Conservation (phyloP, 2,329 filamentous ascomycete genomes). For the Verruconis gallopava region DNA sequence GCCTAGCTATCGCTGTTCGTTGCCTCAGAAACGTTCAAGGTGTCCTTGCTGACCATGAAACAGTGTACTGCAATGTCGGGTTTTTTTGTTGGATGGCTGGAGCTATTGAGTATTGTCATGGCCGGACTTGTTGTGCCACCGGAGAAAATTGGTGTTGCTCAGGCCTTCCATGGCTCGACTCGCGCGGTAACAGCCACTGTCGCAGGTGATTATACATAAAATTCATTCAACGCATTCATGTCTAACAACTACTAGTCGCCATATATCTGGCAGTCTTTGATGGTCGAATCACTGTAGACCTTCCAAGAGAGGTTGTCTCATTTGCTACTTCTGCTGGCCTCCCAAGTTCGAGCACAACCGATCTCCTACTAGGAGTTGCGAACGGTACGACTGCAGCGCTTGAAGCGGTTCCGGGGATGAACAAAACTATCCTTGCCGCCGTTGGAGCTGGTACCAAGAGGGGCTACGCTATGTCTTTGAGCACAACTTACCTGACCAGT, state of each 20-base stretch:
- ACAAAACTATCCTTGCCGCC: background rate
- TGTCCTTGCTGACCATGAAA: too few species aligned
- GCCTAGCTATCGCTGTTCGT: too few species aligned
- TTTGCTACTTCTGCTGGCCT: slow-evolving; percentile 16
- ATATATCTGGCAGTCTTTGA: slow-evolving; percentile 23
- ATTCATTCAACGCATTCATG: too few species aligned
- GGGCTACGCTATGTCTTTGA: background rate
- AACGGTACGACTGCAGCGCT: slow-evolving; percentile 15
- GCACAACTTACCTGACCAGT: background rate
- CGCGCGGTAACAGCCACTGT: background rate
- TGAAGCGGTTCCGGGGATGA: slow-evolving; percentile 13
- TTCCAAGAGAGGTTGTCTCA: slow-evolving; percentile 17
- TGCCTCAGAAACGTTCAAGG: too few species aligned
- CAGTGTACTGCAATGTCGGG: too few species aligned
- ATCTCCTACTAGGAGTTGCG: slow-evolving; percentile 12
- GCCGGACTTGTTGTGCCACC: background rate
- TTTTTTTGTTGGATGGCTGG: slow-evolving; percentile 26
- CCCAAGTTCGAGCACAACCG: slow-evolving; percentile 16
- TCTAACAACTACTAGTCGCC: slow-evolving; percentile 15
- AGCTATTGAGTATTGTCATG: background rate
- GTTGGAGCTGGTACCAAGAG: background rate
- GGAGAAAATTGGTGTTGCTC: slow-evolving; percentile 34
- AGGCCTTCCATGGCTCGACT: slow-evolving; percentile 30
- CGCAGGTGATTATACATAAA: slow-evolving; percentile 12
- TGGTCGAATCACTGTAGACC: slow-evolving; percentile 15